Evolutionary conservation across 306 rosid genomes (phyloP).

Genomic region (Alnus rubra): DNA sequence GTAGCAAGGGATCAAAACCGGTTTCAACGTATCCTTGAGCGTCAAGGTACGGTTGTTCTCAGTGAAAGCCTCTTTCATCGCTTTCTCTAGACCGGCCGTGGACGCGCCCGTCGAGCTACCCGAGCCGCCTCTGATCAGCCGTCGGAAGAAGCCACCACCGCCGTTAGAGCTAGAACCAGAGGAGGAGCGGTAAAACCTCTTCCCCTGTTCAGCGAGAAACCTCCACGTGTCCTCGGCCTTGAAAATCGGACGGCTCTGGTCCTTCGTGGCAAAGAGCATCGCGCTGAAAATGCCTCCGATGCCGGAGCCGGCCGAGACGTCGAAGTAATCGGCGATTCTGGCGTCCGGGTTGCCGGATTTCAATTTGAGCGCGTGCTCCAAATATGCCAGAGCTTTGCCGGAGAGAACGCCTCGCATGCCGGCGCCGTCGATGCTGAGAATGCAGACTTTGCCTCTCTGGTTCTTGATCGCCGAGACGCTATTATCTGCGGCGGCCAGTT

Average conservation of each 20-base stretch:
- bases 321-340: constrained; percentile 89
- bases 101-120: constrained; percentile 34
- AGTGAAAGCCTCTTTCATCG: constrained; percentile 71
- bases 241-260: constrained; percentile 65
- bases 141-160: constrained; percentile 41
- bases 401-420: constrained; percentile 95
- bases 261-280: constrained; percentile 81
- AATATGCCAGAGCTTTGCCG: constrained; percentile 82
- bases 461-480: constrained; percentile 66
- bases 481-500: constrained; percentile 13
- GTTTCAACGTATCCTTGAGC: constrained; percentile 85
- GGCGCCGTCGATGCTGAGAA: constrained; percentile 89
- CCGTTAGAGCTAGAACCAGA: constrained; percentile 13
- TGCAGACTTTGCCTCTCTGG: constrained; percentile 94
- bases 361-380: constrained; percentile 70
- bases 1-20: constrained; percentile 88
- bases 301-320: constrained; percentile 87
- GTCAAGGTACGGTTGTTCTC: constrained; percentile 58
- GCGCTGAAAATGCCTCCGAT: constrained; percentile 88
- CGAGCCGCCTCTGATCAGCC: constrained; percentile 37
- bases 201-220: constrained; percentile 71
- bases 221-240: constrained; percentile 82
- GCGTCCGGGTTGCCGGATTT: constrained; percentile 91
- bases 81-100: constrained; percentile 61
- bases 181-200: constrained; percentile 49